These are phyloP conservation scores for Spergularia marina DNA, from an alignment of 148 eudicot species.

Conservation along the genomic window DNA sequence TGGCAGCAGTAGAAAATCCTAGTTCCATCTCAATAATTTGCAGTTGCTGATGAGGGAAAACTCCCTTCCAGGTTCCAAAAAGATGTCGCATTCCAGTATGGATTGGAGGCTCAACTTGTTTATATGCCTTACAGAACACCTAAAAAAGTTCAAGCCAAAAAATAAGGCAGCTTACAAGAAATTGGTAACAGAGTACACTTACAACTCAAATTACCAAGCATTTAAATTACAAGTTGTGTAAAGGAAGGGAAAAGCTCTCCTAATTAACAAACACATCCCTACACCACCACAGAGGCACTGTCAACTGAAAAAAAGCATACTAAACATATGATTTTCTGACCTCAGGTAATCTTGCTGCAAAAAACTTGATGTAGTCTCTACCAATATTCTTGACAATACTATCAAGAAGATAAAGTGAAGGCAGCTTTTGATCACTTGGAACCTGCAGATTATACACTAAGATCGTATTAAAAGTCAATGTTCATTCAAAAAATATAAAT, in stretches of 20 bases:
- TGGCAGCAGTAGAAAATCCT: conserved; percentile 55
- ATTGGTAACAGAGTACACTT: not conserved
- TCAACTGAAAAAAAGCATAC: conserved; percentile 4
- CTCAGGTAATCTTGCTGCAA: conserved; percentile 87
- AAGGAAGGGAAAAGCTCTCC: not conserved
- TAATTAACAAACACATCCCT: not conserved
- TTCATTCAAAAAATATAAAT: conserved; percentile 6
- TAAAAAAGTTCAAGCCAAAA: conserved; percentile 32
- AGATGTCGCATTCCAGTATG: conserved; percentile 86
- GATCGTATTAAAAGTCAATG: conserved; percentile 10
- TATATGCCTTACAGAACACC: conserved; percentile 97
- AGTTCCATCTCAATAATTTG: conserved; percentile 91
- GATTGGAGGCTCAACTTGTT: conserved; percentile 73
- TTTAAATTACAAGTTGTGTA: not conserved
- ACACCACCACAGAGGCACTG: not conserved
- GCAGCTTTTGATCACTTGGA: conserved; percentile 91
- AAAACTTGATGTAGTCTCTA: conserved; percentile 83
- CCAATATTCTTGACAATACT: conserved; percentile 99
- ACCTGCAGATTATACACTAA: conserved; percentile 58
- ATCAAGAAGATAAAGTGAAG: conserved; percentile 91
- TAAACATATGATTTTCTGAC: conserved; percentile 43
- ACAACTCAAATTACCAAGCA: not conserved
- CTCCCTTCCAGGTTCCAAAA: conserved; percentile 97
- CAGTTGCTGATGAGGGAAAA: conserved; percentile 84
- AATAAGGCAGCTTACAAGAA: conserved; percentile 9